phyloP scores from a whole-genome alignment of 1,139 yeast species.

The Hyphopichia burtonii region DNA sequence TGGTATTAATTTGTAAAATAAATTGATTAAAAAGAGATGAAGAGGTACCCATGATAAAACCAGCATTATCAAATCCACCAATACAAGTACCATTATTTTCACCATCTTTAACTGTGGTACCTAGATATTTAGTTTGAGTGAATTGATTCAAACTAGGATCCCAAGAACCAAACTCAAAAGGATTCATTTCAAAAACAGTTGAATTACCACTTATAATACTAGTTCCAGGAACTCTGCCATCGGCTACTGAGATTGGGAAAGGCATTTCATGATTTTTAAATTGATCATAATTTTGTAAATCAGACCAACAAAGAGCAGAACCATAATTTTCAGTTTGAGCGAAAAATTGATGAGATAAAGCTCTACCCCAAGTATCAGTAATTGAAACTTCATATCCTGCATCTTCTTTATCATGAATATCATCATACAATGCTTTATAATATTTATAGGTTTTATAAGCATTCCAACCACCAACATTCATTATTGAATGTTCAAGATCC shows the following conservation, averaged over 20 bases:
- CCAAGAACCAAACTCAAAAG: constrained; percentile 89
- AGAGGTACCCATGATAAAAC: constrained; percentile 78
- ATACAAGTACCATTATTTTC: constrained; percentile 44
- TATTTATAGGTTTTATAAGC: constrained; percentile 54
- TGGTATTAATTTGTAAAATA: constrained; percentile 59
- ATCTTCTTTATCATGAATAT: constrained; percentile 56
- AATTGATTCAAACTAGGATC: constrained; percentile 73
- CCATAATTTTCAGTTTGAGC: constrained; percentile 55
- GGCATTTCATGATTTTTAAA: constrained; percentile 71
- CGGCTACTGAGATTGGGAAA: constrained; percentile 76
- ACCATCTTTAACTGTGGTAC: constrained; percentile 66
- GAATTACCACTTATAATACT: constrained; percentile 59
- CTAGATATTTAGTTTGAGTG: constrained; percentile 68
- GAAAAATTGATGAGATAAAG: constrained; percentile 75
- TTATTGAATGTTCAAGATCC: constrained; percentile 66
- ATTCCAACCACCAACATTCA: constrained; percentile 71
- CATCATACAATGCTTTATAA: constrained; percentile 53
- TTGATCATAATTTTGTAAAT: constrained; percentile 50
- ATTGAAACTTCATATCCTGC: constrained; percentile 79
- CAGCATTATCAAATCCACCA: constrained; percentile 80
- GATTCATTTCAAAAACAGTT: constrained; percentile 75
- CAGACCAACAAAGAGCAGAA: constrained; percentile 65
- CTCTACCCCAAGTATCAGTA: constrained; percentile 96
- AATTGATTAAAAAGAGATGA: constrained; percentile 80
- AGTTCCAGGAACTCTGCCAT: constrained; percentile 74